Percentiles rank a stretch among this genome's conserved stretches.
Evolutionary conservation across 2,329 filamentous ascomycete genomes (phyloP).

Genomic region (Hypoxylon sp.): DNA sequence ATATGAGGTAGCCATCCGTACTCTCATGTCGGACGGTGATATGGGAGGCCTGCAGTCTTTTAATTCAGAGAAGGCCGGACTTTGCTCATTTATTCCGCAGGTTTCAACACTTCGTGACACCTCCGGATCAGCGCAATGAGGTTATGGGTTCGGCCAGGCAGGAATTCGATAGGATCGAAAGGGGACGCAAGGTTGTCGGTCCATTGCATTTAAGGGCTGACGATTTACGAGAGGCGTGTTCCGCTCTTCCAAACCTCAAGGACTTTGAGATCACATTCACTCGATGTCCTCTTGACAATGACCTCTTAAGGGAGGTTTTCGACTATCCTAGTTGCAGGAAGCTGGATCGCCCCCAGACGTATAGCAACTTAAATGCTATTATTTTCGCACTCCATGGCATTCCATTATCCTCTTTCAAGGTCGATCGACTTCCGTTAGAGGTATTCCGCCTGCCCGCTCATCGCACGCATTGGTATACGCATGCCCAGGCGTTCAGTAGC

Average conservation of each 20-base stretch:
- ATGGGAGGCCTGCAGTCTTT: constrained; percentile 7
- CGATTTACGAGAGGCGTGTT: constrained; percentile 58
- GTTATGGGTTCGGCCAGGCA: constrained; percentile 56
- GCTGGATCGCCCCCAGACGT: constrained; percentile 57
- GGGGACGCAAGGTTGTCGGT: constrained; percentile 53
- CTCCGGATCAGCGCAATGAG: constrained; percentile 57
- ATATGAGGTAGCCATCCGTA: constrained; percentile 14
- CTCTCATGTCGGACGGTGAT: constrained; percentile 19
- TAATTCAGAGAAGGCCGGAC: constrained; percentile 10
- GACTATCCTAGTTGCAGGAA: constrained; percentile 58
- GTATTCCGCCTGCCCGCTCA: constrained; percentile 57
- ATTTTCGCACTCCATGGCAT: constrained; percentile 58
- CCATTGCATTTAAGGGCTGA: constrained; percentile 57
- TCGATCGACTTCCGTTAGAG: constrained; percentile 62
- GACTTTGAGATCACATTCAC: constrained; percentile 61
- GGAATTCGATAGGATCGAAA: constrained; percentile 57
- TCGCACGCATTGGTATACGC: constrained; percentile 60
- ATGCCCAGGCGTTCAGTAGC: constrained; percentile 58
- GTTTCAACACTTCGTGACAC: constrained; percentile 57
- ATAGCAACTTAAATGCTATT: constrained; percentile 59
- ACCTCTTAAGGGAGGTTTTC: constrained; percentile 57
- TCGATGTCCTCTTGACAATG: constrained; percentile 58
- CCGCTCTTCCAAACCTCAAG: constrained; percentile 58
- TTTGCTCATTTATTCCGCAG: constrained; percentile 43
- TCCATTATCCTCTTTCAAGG: constrained; percentile 57